A percentile compares a stretch with the other conserved stretches of the same genome.
These are phyloP conservation scores for Magnusiomyces magnusii DNA, from an alignment of 1,139 yeast species.

Conservation along the genomic window DNA sequence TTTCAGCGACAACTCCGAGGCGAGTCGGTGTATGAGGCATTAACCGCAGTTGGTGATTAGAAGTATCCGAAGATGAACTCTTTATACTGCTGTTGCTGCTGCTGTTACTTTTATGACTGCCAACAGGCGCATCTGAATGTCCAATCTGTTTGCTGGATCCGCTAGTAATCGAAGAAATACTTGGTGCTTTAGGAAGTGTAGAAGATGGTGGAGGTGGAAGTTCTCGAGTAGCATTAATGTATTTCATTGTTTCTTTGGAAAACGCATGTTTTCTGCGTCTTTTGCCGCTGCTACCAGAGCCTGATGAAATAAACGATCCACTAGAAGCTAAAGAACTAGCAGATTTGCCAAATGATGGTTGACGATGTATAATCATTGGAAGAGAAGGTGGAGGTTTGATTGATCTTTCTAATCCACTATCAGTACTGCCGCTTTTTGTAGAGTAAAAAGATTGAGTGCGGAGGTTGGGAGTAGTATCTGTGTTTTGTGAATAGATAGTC, in stretches of 20 bases:
- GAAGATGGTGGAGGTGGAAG: slow-evolving; percentile 3
- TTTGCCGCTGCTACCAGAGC: background rate
- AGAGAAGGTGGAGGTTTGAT: background rate
- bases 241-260: slow-evolving; percentile 2
- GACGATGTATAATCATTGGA: background rate
- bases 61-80: background rate
- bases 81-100: background rate
- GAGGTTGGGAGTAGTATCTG: background rate
- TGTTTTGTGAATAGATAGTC: background rate
- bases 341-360: background rate
- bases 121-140: background rate
- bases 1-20: background rate
- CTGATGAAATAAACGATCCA: background rate
- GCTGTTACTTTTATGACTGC: background rate
- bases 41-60: background rate
- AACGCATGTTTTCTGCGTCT: background rate
- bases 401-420: background rate
- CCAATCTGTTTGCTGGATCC: background rate
- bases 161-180: background rate
- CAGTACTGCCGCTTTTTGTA: background rate
- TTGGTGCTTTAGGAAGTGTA: background rate
- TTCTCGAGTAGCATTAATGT: slow-evolving; percentile 2
- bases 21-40: background rate
- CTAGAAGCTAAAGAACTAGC: background rate
- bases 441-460: background rate